Conservation (phyloP, 257 asterid genomes). For the Verbena officinalis region DNA sequence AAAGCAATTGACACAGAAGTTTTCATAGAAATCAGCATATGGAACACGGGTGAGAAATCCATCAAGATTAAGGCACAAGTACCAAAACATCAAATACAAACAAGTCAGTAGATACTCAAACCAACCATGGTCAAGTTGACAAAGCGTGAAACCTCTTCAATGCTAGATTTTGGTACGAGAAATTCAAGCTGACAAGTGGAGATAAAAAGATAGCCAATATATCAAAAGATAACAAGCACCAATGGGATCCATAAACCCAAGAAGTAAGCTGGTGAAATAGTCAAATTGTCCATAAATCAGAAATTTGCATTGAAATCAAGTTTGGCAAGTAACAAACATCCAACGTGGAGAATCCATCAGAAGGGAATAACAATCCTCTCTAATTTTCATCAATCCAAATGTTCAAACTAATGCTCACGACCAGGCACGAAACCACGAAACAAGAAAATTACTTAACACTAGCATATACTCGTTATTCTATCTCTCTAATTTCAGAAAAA, state of each 20-base stretch:
- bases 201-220: neutral
- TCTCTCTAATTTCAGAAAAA: neutral
- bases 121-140: neutral
- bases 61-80: conserved; percentile 15
- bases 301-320: neutral
- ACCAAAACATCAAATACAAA: conserved; percentile 11
- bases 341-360: neutral
- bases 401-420: neutral
- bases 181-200: conserved; percentile 13
- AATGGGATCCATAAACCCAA: neutral
- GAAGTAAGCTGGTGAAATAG: conserved; percentile 1
- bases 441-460: neutral
- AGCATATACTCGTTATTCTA: neutral
- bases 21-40: neutral
- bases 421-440: neutral
- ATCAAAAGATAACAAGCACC: neutral
- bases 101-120: conserved; percentile 7
- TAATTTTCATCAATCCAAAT: conserved; percentile 5
- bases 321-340: neutral
- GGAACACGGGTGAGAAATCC: neutral
- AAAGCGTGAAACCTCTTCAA: conserved; percentile 2
- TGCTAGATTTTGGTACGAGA: conserved; percentile 11
- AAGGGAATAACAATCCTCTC: neutral
- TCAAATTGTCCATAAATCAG: neutral
- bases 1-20: neutral